These are phyloP conservation scores for Paecilomyces dactylethromorphus DNA, from an alignment of 2,329 filamentous ascomycete genomes.

Conservation along the genomic window DNA sequence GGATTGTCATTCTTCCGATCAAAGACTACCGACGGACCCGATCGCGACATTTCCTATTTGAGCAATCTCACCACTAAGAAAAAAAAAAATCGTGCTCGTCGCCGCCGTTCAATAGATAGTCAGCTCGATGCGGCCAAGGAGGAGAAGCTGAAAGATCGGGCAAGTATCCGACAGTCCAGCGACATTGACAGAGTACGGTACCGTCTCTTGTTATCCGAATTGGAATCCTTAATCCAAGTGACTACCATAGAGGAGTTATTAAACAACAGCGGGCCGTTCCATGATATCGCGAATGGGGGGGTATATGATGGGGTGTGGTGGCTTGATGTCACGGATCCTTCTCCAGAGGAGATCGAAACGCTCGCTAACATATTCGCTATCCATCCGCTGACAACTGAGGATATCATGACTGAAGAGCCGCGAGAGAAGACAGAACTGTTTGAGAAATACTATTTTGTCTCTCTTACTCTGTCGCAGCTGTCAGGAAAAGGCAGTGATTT, in stretches of 20 bases:
- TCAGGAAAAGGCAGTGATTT: slow-evolving; percentile 65
- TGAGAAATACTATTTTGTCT: slow-evolving; percentile 90
- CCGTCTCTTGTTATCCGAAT: neutral
- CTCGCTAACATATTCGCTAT: slow-evolving; percentile 92
- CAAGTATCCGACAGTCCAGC: neutral
- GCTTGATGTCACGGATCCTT: slow-evolving; percentile 84
- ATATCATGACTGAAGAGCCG: slow-evolving; percentile 85
- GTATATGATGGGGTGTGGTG: slow-evolving; percentile 80
- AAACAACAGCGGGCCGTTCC: neutral
- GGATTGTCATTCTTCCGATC: neutral
- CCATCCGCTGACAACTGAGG: slow-evolving; percentile 87
- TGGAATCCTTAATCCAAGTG: neutral
- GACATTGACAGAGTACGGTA: neutral
- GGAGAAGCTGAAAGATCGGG: neutral
- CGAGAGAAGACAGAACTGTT: slow-evolving; percentile 98
- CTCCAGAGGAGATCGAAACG: slow-evolving; percentile 75
- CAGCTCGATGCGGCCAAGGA: neutral
- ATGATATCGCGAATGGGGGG: slow-evolving; percentile 18
- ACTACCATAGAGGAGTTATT: neutral
- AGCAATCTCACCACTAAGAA: neutral
- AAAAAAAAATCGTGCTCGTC: neutral
- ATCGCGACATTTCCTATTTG: neutral
- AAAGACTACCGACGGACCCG: neutral
- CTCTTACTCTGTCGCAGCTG: slow-evolving; percentile 81
- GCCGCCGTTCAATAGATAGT: neutral